Evolutionary conservation across 305 asterid species (phyloP).

Genomic region (Fraxinus platypoda): DNA sequence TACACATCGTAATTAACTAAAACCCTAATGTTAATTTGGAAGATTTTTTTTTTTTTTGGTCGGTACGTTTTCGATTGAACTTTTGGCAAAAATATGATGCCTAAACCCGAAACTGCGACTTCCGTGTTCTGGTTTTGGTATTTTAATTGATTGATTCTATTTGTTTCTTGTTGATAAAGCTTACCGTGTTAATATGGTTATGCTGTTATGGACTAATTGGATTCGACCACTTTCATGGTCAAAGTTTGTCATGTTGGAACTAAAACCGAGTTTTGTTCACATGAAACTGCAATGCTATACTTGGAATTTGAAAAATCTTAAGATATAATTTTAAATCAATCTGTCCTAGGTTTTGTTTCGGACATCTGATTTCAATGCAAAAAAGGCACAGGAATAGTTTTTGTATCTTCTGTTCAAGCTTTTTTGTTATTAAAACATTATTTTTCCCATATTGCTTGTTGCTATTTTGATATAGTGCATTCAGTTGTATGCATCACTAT

Average conservation of each 20-base stretch:
- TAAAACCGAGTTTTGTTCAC: not conserved
- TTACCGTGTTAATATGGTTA: not conserved
- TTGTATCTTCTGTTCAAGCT: not conserved
- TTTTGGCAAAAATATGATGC: conserved; percentile 14
- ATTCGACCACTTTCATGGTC: not conserved
- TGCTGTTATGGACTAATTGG: conserved; percentile 13
- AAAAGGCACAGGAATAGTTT: not conserved
- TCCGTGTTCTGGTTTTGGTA: conserved; percentile 21
- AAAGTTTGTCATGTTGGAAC: not conserved
- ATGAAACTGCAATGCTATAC: not conserved
- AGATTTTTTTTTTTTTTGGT: not conserved
- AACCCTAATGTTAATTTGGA: conserved; percentile 5
- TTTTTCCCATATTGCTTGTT: not conserved
- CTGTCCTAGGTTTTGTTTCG: not conserved
- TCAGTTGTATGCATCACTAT: conserved; percentile 3
- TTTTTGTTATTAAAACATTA: conserved; percentile 1
- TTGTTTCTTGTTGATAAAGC: not conserved
- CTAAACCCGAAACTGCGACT: not conserved
- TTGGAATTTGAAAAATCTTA: not conserved
- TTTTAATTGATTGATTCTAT: conserved; percentile 6
- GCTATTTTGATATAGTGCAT: not conserved
- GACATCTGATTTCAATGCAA: not conserved
- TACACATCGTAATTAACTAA: not conserved
- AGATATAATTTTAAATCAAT: conserved; percentile 10
- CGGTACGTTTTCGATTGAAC: not conserved